Evolutionary conservation across 148 eudicot genomes (phyloP).

Genomic region (Rhododendron griersonianum): DNA sequence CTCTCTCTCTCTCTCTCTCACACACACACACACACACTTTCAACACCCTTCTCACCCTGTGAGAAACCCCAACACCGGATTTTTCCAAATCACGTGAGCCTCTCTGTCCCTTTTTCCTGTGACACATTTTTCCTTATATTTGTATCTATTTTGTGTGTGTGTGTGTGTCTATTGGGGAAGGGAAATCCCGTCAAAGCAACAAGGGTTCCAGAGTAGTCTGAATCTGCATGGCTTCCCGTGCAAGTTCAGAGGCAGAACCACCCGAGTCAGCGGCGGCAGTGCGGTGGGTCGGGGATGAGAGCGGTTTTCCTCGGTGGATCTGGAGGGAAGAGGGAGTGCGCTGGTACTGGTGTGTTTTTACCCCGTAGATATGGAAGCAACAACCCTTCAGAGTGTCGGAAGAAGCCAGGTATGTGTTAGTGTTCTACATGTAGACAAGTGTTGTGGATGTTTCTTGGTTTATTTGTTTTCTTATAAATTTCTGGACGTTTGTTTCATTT

Average conservation of each 20-base stretch:
- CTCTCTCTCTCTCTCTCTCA: too few species aligned
- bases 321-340: conserved; percentile 38
- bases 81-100: conserved; percentile 16
- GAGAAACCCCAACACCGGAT: not conserved
- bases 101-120: not conserved
- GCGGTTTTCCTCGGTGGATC: conserved; percentile 21
- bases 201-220: conserved; percentile 9
- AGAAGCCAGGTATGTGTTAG: conserved; percentile 41
- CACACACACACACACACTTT: too few species aligned
- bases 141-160: not conserved
- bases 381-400: conserved; percentile 32
- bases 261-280: conserved; percentile 14
- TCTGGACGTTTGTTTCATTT: not conserved
- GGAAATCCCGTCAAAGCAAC: conserved; percentile 13
- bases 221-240: conserved; percentile 46
- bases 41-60: not conserved
- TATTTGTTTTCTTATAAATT: not conserved
- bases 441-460: not conserved
- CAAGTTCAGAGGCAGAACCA: conserved; percentile 13
- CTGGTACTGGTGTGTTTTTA: conserved; percentile 79
- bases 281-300: conserved; percentile 14
- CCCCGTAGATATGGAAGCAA: conserved; percentile 38
- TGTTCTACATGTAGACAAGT: not conserved
- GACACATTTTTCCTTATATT: not conserved
- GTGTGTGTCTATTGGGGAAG: conserved; percentile 14